phyloP scores from a whole-genome alignment of 345 rosid species.

The Mallotus nudiflorus region DNA sequence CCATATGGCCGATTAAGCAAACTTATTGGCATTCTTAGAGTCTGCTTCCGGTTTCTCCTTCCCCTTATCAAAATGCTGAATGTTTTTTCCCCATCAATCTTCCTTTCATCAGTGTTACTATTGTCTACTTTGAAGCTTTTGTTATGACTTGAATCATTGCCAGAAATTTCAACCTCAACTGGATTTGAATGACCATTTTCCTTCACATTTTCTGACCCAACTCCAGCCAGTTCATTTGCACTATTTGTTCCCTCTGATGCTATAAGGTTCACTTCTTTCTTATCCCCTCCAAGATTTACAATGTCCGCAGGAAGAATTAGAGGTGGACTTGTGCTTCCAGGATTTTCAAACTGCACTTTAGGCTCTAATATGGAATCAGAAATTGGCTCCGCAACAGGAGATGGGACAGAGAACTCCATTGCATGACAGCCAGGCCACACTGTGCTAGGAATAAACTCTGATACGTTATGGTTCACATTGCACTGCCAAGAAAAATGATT shows the following conservation, averaged over 20 bases:
- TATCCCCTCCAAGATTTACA: slow-evolving; percentile 43
- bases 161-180: slow-evolving; percentile 24
- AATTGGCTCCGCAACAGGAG: slow-evolving; percentile 66
- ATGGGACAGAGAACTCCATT: slow-evolving; percentile 62
- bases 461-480: slow-evolving; percentile 49
- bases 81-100: slow-evolving; percentile 66
- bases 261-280: slow-evolving; percentile 39
- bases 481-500: slow-evolving; percentile 91
- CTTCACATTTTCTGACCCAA: slow-evolving; percentile 30
- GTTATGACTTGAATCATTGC: slow-evolving; percentile 29
- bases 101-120: slow-evolving; percentile 37
- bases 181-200: slow-evolving; percentile 40
- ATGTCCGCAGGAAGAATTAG: slow-evolving; percentile 51
- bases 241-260: slow-evolving; percentile 38
- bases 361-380: slow-evolving; percentile 50
- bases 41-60: slow-evolving; percentile 82
- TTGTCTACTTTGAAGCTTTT: slow-evolving; percentile 29
- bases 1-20: slow-evolving; percentile 84
- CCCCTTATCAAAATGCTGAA: slow-evolving; percentile 91
- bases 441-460: slow-evolving; percentile 69
- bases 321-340: slow-evolving; percentile 31
- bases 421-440: slow-evolving; percentile 77
- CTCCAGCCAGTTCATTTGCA: slow-evolving; percentile 30
- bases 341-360: slow-evolving; percentile 33
- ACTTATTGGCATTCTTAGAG: slow-evolving; percentile 88